Conservation (phyloP, 768 basidiomycete genomes). For the Sistotremastrum suecicum region DNA sequence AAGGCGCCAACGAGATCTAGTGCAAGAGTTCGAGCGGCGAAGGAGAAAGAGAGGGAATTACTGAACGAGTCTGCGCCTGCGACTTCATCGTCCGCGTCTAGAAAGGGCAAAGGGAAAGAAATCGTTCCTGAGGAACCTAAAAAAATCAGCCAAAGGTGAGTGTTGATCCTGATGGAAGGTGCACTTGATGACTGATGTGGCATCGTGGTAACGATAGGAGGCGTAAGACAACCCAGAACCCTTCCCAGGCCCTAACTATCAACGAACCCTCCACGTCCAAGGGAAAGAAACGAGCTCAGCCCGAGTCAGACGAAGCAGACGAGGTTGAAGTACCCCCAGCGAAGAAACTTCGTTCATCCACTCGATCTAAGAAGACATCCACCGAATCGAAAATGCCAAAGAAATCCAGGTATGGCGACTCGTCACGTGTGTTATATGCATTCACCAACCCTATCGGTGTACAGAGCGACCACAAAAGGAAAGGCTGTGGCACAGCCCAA, state of each 20-base stretch:
- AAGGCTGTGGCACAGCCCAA: slow-evolving; percentile 39
- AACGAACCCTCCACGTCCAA: slow-evolving; percentile 63
- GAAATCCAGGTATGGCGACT: slow-evolving; percentile 44
- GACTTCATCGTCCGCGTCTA: slow-evolving; percentile 15
- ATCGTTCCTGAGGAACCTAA: slow-evolving; percentile 32
- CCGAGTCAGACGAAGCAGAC: slow-evolving; percentile 71
- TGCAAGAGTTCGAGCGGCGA: slow-evolving; percentile 22
- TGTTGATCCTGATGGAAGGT: slow-evolving; percentile 12
- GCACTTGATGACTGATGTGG: slow-evolving; percentile 2
- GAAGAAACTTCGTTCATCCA: slow-evolving; percentile 45
- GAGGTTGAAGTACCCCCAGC: slow-evolving; percentile 33
- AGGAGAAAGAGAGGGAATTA: slow-evolving; percentile 25
- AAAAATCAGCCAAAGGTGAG: slow-evolving; percentile 52
- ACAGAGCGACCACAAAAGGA: slow-evolving; percentile 31
- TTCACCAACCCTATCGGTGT: slow-evolving; percentile 33
- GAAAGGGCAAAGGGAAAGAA: slow-evolving; percentile 57
- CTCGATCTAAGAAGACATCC: slow-evolving; percentile 31
- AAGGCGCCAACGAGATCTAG: slow-evolving; percentile 53
- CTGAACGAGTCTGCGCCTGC: slow-evolving; percentile 33
- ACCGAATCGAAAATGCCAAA: slow-evolving; percentile 51
- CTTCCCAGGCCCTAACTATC: slow-evolving; percentile 39
- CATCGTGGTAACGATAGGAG: slow-evolving; percentile 35
- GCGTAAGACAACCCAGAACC: slow-evolving; percentile 35
- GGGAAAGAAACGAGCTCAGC: slow-evolving; percentile 86
- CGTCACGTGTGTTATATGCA: slow-evolving; percentile 3